Conservation (phyloP, 192 early-diverging fungal species). For the Nowakowskiella sp. region DNA sequence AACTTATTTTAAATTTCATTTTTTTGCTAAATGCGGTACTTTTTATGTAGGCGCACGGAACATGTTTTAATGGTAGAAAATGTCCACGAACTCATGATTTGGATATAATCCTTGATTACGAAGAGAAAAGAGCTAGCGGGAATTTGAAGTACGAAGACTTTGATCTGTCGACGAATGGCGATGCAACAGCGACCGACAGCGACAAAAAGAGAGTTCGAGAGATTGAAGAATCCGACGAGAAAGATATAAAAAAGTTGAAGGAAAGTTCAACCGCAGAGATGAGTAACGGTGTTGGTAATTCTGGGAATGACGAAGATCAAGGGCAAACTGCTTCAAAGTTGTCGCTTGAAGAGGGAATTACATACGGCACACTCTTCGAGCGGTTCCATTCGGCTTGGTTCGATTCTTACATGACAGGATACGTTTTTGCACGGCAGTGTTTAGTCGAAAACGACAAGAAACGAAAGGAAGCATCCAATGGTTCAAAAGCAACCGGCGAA, state of each 20-base stretch:
- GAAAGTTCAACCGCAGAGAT: constrained; percentile 8
- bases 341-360: background rate
- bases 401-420: constrained; percentile 97
- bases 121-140: constrained; percentile 39
- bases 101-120: constrained; percentile 75
- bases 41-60: constrained; percentile 58
- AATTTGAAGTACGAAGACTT: too few species aligned
- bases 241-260: constrained; percentile 2
- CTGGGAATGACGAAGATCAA: background rate
- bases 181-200: constrained; percentile 1
- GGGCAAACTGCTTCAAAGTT: background rate
- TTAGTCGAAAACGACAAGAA: too few species aligned
- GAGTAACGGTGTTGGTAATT: background rate
- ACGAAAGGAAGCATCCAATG: constrained; percentile 9
- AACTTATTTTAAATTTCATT: background rate
- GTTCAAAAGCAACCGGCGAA: constrained; percentile 10
- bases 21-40: constrained; percentile 1
- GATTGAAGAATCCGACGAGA: background rate
- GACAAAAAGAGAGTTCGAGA: background rate
- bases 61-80: constrained; percentile 57
- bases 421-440: constrained; percentile 63
- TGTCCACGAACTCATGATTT: constrained; percentile 79
- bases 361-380: constrained; percentile 22
- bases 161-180: background rate
- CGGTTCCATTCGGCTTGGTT: constrained; percentile 85